A percentile compares a stretch with the other conserved stretches of the same genome.
phyloP scores from a whole-genome alignment of 306 rosid genomes.

The Acacia crassicarpa region DNA sequence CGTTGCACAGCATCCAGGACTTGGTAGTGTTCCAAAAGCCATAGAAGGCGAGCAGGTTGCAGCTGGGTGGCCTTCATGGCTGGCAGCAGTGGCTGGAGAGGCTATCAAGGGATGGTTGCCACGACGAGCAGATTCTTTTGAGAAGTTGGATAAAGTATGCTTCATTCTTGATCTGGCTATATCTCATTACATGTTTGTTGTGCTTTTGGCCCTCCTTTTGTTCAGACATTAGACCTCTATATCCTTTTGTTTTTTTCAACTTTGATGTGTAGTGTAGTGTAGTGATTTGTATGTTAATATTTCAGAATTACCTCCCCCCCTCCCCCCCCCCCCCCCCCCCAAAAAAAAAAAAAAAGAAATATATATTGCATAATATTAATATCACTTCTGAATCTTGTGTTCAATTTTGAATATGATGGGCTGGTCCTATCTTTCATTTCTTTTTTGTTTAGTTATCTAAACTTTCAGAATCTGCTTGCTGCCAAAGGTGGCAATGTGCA shows the following conservation, averaged over 20 bases:
- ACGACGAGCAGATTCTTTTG: slow-evolving; percentile 93
- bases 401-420: neutral
- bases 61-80: slow-evolving; percentile 98
- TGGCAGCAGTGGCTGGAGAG: slow-evolving; percentile 96
- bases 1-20: slow-evolving; percentile 71
- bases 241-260: slow-evolving; percentile 3
- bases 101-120: slow-evolving; percentile 97
- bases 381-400: neutral
- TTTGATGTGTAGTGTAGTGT: slow-evolving; percentile 10
- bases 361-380: neutral
- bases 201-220: neutral
- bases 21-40: slow-evolving; percentile 78
- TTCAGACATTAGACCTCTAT: neutral
- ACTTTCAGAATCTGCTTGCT: neutral
- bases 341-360: too few relatives aligned
- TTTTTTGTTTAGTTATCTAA: neutral
- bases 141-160: slow-evolving; percentile 94
- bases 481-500: neutral
- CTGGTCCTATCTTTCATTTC: neutral
- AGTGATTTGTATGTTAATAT: slow-evolving; percentile 7
- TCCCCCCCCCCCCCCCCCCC: neutral
- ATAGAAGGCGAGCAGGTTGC: slow-evolving; percentile 94
- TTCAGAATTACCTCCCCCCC: neutral
- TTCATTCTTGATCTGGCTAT: slow-evolving; percentile 32
- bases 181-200: slow-evolving; percentile 4